phyloP scores from a whole-genome alignment of 2,329 filamentous ascomycete genomes.

The Pseudocercospora eumusae region DNA sequence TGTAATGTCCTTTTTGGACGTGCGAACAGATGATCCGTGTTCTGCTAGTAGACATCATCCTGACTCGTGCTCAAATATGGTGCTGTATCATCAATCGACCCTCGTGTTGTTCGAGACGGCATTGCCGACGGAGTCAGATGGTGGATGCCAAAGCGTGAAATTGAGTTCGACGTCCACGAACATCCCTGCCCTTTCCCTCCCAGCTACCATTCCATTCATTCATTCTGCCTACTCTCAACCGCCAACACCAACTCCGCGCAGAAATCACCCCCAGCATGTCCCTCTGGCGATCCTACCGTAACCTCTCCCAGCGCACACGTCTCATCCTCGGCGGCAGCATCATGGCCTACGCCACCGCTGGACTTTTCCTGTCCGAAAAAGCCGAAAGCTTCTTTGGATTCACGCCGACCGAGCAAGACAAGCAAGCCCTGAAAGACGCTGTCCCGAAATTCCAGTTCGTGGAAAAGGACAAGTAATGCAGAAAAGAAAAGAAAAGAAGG shows the following conservation, averaged over 20 bases:
- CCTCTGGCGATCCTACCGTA: slow-evolving; percentile 59
- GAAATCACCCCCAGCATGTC: slow-evolving; percentile 10
- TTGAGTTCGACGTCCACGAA: too few relatives aligned
- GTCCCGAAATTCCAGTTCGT: slow-evolving; percentile 65
- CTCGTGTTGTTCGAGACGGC: too few relatives aligned
- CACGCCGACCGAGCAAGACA: slow-evolving; percentile 71
- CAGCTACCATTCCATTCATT: neutral
- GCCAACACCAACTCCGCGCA: neutral
- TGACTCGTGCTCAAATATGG: too few relatives aligned
- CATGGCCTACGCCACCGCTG: slow-evolving; percentile 73
- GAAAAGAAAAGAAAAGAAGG: neutral
- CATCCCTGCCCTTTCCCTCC: too few relatives aligned
- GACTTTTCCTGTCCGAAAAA: slow-evolving; percentile 71
- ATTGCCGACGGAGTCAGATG: too few relatives aligned
- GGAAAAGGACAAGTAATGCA: slow-evolving; percentile 49
- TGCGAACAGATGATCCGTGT: too few relatives aligned
- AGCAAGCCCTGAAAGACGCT: slow-evolving; percentile 62
- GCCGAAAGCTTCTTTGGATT: slow-evolving; percentile 74
- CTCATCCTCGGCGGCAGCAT: slow-evolving; percentile 71
- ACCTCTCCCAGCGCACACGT: slow-evolving; percentile 69
- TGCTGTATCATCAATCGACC: too few relatives aligned
- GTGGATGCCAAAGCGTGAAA: too few relatives aligned
- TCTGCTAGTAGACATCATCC: too few relatives aligned
- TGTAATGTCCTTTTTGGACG: too few relatives aligned
- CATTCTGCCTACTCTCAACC: neutral